Evolutionary conservation across 805 yeast species (phyloP).

Genomic region (Ogataea henricii): DNA sequence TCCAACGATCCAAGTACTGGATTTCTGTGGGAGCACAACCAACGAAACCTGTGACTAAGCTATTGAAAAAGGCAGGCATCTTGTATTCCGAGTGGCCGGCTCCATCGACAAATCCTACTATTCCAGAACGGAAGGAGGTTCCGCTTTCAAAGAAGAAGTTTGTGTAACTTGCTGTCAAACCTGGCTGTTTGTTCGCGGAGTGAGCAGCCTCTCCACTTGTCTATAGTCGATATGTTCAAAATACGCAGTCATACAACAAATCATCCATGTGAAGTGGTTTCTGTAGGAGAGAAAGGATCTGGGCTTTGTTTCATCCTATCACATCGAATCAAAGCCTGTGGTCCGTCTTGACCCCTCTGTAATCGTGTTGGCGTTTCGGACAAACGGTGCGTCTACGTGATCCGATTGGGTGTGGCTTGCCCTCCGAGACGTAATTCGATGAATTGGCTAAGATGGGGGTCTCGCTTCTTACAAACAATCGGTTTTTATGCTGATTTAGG

Average conservation of each 20-base stretch:
- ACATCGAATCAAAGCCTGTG: not conserved
- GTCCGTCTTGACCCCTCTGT: too few relatives aligned
- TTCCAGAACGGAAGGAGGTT: slow-evolving; percentile 23
- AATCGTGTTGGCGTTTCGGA: too few relatives aligned
- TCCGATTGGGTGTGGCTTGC: too few relatives aligned
- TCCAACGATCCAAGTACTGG: slow-evolving; percentile 92
- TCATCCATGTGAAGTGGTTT: not conserved
- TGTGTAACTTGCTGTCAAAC: slow-evolving; percentile 16
- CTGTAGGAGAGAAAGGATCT: not conserved
- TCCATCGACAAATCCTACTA: slow-evolving; percentile 37
- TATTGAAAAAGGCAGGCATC: slow-evolving; percentile 78
- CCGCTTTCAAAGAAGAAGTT: slow-evolving; percentile 28
- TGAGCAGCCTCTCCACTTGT: slow-evolving; percentile 3
- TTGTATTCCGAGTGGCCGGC: slow-evolving; percentile 61
- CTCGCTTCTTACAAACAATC: too few relatives aligned
- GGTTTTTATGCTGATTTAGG: too few relatives aligned
- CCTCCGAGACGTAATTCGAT: too few relatives aligned
- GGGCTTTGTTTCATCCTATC: not conserved
- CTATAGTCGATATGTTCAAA: slow-evolving; percentile 2
- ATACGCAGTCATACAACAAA: slow-evolving; percentile 1
- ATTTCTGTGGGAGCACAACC: slow-evolving; percentile 97
- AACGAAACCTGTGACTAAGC: slow-evolving; percentile 72
- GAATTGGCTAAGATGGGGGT: too few relatives aligned
- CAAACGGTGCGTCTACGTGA: too few relatives aligned
- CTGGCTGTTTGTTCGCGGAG: not conserved